These are phyloP conservation scores for Amanita polypyramis DNA, from an alignment of 768 basidiomycete species.

Conservation along the genomic window DNA sequence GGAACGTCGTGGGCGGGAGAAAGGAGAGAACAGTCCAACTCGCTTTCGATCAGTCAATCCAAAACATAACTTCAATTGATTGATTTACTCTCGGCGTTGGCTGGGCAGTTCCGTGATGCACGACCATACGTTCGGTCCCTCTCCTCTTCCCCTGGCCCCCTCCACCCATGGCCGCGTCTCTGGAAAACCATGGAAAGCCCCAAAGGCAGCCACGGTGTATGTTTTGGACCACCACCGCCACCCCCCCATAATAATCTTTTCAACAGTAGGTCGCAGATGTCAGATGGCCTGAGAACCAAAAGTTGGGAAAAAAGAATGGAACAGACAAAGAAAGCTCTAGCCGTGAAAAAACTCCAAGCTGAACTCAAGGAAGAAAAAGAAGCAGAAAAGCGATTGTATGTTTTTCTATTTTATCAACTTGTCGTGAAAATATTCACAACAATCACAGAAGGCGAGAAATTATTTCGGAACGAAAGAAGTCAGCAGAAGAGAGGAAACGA, in stretches of 20 bases:
- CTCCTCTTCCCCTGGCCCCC: too few species aligned
- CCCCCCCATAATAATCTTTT: conserved; percentile 10
- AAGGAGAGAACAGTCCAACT: conserved; percentile 3
- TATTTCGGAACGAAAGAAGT: conserved; percentile 60
- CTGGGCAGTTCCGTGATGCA: too few species aligned
- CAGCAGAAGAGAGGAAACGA: conserved; percentile 61
- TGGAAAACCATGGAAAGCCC: conserved; percentile 57
- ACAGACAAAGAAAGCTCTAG: conserved; percentile 50
- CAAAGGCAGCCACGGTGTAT: conserved; percentile 42
- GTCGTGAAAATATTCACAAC: conserved; percentile 6
- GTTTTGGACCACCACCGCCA: conserved; percentile 9
- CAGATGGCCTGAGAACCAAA: conserved; percentile 53
- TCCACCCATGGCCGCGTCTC: conserved; percentile 59
- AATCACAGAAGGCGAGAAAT: conserved; percentile 49
- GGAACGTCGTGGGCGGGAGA: conserved; percentile 9
- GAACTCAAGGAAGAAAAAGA: conserved; percentile 73
- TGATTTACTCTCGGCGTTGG: too few species aligned
- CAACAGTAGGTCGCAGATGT: conserved; percentile 57
- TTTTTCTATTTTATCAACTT: conserved; percentile 1
- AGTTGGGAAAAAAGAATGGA: conserved; percentile 62
- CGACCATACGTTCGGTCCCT: too few species aligned
- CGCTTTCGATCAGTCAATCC: background rate
- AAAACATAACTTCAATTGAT: background rate
- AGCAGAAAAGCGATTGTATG: conserved; percentile 52
- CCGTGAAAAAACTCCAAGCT: conserved; percentile 62